These are phyloP conservation scores for Coemansia sp. DNA, from an alignment of 192 early-diverging fungal species.

Conservation along the genomic window DNA sequence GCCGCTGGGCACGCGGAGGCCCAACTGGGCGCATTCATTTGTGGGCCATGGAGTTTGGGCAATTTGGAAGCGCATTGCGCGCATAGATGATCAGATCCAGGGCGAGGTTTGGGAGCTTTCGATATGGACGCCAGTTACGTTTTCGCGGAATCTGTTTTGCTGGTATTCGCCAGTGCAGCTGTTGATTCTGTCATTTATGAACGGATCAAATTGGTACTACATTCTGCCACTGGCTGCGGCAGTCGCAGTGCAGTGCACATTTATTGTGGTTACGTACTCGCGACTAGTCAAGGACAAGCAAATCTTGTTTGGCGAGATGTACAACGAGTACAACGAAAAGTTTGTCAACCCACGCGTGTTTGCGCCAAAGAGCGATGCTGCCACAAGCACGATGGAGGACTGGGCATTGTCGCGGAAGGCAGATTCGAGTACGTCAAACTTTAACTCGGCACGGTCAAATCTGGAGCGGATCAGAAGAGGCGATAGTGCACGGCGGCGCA, in stretches of 20 bases:
- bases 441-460: neutral
- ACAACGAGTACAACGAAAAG: constrained; percentile 60
- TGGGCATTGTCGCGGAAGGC: constrained; percentile 22
- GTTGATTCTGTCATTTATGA: constrained; percentile 52
- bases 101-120: constrained; percentile 54
- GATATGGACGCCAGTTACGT: constrained; percentile 47
- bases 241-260: constrained; percentile 55
- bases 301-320: constrained; percentile 57
- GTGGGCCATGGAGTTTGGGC: constrained; percentile 28
- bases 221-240: constrained; percentile 55
- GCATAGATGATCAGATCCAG: constrained; percentile 35
- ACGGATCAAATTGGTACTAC: constrained; percentile 57
- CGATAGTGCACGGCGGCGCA: constrained; percentile 6
- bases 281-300: constrained; percentile 60
- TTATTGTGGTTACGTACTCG: constrained; percentile 30
- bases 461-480: neutral
- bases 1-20: constrained; percentile 29
- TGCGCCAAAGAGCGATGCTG: constrained; percentile 55
- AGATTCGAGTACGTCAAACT: neutral
- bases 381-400: constrained; percentile 46
- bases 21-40: constrained; percentile 36
- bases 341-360: constrained; percentile 64
- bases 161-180: constrained; percentile 66
- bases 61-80: constrained; percentile 33
- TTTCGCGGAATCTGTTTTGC: constrained; percentile 53